A percentile compares a stretch with the other conserved stretches of the same genome.
Conservation (phyloP, 2,329 filamentous ascomycete species). For the Trichophaea hybrida region DNA sequence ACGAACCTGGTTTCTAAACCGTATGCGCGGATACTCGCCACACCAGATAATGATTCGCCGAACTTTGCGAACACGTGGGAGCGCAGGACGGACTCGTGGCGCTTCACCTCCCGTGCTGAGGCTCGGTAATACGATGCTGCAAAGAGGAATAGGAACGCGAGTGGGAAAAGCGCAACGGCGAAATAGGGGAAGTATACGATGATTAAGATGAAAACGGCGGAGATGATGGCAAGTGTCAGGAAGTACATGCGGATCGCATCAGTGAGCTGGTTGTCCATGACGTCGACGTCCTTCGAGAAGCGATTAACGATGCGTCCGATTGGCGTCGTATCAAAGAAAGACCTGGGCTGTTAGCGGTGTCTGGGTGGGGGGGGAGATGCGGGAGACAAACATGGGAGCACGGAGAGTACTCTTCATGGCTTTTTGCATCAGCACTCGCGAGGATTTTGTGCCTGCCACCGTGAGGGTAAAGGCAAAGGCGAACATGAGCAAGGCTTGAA, state of each 20-base stretch:
- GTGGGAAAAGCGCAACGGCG: conserved; percentile 49
- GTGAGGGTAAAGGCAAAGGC: conserved; percentile 65
- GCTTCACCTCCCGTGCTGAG: conserved; percentile 86
- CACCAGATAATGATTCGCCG: conserved; percentile 70
- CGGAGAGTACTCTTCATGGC: conserved; percentile 62
- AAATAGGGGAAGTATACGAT: conserved; percentile 95
- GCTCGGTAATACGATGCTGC: conserved; percentile 78
- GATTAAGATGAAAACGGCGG: conserved; percentile 73
- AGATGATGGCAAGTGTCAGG: conserved; percentile 63
- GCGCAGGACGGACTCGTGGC: conserved; percentile 77
- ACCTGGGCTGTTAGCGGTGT: not conserved
- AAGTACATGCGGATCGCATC: conserved; percentile 90
- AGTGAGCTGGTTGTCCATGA: conserved; percentile 85
- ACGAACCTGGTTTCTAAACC: conserved; percentile 66
- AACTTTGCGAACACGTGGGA: conserved; percentile 85
- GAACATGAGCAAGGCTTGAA: conserved; percentile 64
- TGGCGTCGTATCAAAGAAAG: conserved; percentile 94
- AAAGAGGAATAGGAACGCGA: conserved; percentile 65
- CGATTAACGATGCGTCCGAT: conserved; percentile 91
- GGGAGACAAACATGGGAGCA: conserved; percentile 40
- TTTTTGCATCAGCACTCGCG: conserved; percentile 63
- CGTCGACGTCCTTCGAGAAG: conserved; percentile 87
- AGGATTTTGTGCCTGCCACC: conserved; percentile 64
- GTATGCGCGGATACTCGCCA: conserved; percentile 78
- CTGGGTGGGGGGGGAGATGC: not conserved